phyloP scores from a whole-genome alignment of 352 stramenopile species.

The Phytophthora cactorum region DNA sequence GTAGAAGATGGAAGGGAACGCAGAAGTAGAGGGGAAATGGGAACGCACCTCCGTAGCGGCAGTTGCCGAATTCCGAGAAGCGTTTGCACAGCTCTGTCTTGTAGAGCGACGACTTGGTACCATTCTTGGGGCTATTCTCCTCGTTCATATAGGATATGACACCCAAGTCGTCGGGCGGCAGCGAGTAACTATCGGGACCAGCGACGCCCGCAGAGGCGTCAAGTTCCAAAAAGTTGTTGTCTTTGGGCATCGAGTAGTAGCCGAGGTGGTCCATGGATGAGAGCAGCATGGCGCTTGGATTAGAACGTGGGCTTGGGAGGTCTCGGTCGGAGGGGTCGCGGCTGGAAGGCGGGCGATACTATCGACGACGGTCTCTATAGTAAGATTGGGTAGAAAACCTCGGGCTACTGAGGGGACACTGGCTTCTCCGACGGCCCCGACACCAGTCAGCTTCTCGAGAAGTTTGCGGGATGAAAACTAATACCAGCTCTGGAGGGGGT shows the following conservation, averaged over 20 bases:
- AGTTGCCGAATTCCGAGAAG: conserved; percentile 89
- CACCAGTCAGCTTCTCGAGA: conserved; percentile 34
- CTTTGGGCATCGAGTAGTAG: conserved; percentile 84
- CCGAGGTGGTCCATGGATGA: conserved; percentile 86
- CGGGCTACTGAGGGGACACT: conserved; percentile 19
- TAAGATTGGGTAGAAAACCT: conserved; percentile 14
- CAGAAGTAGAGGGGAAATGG: not conserved
- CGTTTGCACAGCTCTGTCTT: conserved; percentile 91
- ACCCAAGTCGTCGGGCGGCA: conserved; percentile 54
- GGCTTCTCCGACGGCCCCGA: conserved; percentile 22
- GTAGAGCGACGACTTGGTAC: conserved; percentile 87
- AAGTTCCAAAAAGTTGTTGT: conserved; percentile 71
- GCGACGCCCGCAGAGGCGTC: conserved; percentile 46
- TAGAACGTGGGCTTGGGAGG: conserved; percentile 5
- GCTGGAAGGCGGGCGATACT: conserved; percentile 7
- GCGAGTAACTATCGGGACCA: conserved; percentile 44
- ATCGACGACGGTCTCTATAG: conserved; percentile 21
- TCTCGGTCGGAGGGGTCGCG: conserved; percentile 23
- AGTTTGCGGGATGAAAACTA: conserved; percentile 35
- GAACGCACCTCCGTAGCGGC: conserved; percentile 76
- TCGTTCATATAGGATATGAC: conserved; percentile 65
- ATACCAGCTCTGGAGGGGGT: not conserved
- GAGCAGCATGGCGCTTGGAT: conserved; percentile 62
- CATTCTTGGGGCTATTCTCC: conserved; percentile 86
- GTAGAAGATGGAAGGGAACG: not conserved